These are phyloP conservation scores for Arabis hirsuta DNA, from an alignment of 345 rosid species.

Conservation along the genomic window DNA sequence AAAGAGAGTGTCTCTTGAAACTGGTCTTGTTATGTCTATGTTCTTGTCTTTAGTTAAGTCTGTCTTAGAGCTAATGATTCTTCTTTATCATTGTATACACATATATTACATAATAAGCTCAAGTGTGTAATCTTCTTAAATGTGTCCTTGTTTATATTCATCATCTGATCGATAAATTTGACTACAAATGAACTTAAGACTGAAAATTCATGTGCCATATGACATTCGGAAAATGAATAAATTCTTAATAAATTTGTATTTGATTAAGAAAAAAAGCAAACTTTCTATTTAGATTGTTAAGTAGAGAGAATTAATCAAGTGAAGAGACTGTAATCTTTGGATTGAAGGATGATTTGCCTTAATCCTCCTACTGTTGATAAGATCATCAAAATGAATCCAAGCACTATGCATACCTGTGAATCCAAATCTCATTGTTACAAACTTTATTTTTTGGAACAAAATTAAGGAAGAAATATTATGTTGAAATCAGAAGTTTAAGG, in stretches of 20 bases:
- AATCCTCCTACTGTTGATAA: slow-evolving; percentile 84
- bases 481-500: neutral
- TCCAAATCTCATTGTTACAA: neutral
- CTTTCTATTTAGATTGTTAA: neutral
- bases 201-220: too few species aligned
- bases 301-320: slow-evolving; percentile 38
- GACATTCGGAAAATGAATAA: neutral
- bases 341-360: slow-evolving; percentile 62
- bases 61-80: slow-evolving; percentile 11
- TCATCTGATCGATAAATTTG: neutral
- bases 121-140: slow-evolving; percentile 1
- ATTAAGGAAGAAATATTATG: too few species aligned
- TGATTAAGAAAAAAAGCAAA: neutral
- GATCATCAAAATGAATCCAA: slow-evolving; percentile 69
- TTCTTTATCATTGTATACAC: slow-evolving; percentile 32
- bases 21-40: slow-evolving; percentile 21
- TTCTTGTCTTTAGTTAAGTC: slow-evolving; percentile 27
- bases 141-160: neutral
- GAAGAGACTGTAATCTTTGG: slow-evolving; percentile 61
- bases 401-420: slow-evolving; percentile 71
- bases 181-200: neutral
- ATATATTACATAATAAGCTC: slow-evolving; percentile 1
- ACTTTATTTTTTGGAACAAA: neutral
- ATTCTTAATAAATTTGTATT: neutral
- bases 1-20: slow-evolving; percentile 5